Conservation (phyloP, 176 grass and related monocot genomes). For the Urochloa ruziziensis region DNA sequence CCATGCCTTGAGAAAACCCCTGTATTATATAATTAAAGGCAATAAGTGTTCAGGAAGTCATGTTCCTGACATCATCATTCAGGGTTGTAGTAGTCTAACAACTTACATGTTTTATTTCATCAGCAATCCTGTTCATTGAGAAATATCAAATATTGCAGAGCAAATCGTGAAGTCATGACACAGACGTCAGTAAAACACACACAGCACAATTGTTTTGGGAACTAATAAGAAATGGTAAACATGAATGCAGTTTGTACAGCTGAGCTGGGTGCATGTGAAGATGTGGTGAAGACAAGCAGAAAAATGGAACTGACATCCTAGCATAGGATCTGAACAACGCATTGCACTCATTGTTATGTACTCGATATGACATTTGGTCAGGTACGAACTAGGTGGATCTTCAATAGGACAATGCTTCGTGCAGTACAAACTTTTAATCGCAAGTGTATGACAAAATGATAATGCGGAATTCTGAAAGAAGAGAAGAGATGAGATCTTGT, state of each 20-base stretch:
- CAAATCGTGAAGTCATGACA: neutral
- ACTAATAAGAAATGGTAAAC: neutral
- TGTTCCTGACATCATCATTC: neutral
- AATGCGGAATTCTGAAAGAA: neutral
- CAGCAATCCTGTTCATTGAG: slow-evolving; percentile 19
- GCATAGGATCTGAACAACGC: neutral
- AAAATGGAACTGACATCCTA: slow-evolving; percentile 15
- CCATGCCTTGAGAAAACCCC: slow-evolving; percentile 44
- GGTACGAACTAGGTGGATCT: neutral
- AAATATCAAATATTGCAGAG: slow-evolving; percentile 22
- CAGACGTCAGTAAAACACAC: neutral
- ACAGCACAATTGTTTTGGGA: neutral
- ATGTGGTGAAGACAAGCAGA: slow-evolving; percentile 3
- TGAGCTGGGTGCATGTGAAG: slow-evolving; percentile 4
- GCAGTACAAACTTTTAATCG: neutral
- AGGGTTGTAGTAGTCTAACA: slow-evolving; percentile 17
- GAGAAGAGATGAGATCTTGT: neutral
- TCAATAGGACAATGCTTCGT: neutral
- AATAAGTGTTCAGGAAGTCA: neutral
- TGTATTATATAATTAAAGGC: slow-evolving; percentile 26
- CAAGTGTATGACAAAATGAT: neutral
- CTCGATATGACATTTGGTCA: neutral
- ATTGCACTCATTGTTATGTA: neutral
- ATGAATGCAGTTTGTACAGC: neutral
- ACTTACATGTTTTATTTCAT: slow-evolving; percentile 40